A percentile compares a stretch with the other conserved stretches of the same genome.
Conservation (phyloP, 1,284 basidiomycete genomes). For the Rhodotorula glutinis region DNA sequence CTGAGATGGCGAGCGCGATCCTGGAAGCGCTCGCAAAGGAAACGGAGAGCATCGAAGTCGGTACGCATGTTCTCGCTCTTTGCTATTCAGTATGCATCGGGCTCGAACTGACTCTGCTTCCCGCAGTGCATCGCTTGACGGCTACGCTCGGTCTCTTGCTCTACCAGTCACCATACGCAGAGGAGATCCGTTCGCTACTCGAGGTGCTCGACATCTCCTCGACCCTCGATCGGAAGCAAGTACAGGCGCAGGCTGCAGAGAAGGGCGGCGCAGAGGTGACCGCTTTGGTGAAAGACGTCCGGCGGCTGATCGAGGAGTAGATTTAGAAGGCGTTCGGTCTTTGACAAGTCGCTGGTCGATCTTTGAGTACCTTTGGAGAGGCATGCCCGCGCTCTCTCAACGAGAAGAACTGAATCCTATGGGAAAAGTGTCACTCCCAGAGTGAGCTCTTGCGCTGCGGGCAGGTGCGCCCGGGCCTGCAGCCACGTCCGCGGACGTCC, state of each 20-base stretch:
- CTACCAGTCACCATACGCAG: slow-evolving; percentile 32
- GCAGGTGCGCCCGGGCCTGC: too few species aligned
- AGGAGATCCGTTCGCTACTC: slow-evolving; percentile 17
- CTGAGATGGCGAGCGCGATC: slow-evolving; percentile 37
- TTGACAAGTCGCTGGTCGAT: too few species aligned
- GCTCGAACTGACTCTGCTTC: neutral
- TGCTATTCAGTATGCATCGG: neutral
- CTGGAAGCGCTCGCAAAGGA: slow-evolving; percentile 38
- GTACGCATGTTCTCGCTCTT: slow-evolving; percentile 24
- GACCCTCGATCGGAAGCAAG: slow-evolving; percentile 9
- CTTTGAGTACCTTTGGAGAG: too few species aligned
- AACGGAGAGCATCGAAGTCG: slow-evolving; percentile 39
- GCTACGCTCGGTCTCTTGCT: slow-evolving; percentile 42
- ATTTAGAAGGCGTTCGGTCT: too few species aligned
- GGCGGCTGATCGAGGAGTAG: too few species aligned
- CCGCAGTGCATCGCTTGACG: slow-evolving; percentile 42
- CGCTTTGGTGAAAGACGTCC: too few species aligned
- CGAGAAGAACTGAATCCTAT: too few species aligned
- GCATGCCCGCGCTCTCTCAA: too few species aligned
- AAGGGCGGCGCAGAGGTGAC: too few species aligned
- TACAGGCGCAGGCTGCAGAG: neutral
- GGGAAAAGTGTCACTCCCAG: too few species aligned
- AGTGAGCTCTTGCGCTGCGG: too few species aligned
- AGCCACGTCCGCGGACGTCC: too few species aligned
- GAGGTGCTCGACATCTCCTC: slow-evolving; percentile 33